These are phyloP conservation scores for Mucor mucedo DNA, from an alignment of 371 early-diverging fungal genomes.

Conservation along the genomic window DNA sequence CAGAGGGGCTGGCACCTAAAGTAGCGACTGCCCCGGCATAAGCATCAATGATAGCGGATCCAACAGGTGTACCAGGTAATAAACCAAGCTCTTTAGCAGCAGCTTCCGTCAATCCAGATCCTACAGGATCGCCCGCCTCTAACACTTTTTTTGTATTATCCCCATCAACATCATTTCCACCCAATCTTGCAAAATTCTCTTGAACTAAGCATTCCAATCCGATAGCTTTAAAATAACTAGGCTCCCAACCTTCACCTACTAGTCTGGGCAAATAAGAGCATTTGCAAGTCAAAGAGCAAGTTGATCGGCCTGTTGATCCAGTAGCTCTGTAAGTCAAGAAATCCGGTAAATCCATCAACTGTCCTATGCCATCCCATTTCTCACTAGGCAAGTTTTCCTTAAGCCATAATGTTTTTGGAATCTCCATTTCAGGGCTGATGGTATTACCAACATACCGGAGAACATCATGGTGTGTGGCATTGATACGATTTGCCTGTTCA, in stretches of 20 bases:
- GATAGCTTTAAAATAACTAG: constrained; percentile 58
- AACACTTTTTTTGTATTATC: constrained; percentile 33
- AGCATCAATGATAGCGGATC: constrained; percentile 77
- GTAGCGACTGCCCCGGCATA: constrained; percentile 75
- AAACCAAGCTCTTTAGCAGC: constrained; percentile 67
- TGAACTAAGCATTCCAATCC: constrained; percentile 60
- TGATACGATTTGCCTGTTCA: constrained; percentile 68
- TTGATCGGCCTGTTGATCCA: constrained; percentile 54
- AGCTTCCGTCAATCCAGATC: constrained; percentile 48
- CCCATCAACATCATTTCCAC: constrained; percentile 47
- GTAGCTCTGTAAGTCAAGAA: constrained; percentile 73
- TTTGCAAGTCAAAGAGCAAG: constrained; percentile 75
- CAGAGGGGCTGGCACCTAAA: constrained; percentile 49
- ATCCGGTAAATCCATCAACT: constrained; percentile 78
- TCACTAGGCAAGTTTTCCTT: constrained; percentile 57
- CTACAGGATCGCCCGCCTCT: constrained; percentile 66
- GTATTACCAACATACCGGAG: constrained; percentile 68
- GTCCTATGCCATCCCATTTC: constrained; percentile 57
- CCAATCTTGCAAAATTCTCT: constrained; percentile 50
- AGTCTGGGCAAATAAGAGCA: constrained; percentile 64
- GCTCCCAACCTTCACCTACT: constrained; percentile 63
- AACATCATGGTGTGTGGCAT: constrained; percentile 61
- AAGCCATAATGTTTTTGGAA: constrained; percentile 78
- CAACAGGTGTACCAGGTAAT: constrained; percentile 60
- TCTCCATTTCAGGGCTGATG: constrained; percentile 77